Percentiles rank a stretch among this genome's conserved stretches.
Evolutionary conservation across 108 stramenopile species (phyloP).

Genomic region (Conticribra weissflogii): DNA sequence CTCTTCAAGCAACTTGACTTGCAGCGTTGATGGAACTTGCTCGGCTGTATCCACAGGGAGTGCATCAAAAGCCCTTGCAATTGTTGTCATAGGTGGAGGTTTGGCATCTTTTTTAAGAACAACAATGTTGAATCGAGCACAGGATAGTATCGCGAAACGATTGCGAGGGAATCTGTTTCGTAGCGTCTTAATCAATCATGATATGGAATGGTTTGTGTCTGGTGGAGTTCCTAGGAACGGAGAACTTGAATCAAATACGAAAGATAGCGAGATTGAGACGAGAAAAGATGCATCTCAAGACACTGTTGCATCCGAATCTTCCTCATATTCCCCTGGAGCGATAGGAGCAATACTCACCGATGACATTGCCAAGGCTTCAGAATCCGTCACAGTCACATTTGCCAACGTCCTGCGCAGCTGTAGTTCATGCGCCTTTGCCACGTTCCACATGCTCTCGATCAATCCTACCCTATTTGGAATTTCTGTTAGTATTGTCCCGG

Average conservation of each 20-base stretch:
- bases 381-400: slow-evolving; percentile 68
- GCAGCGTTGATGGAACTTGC: slow-evolving; percentile 35
- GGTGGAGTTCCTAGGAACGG: slow-evolving; percentile 15
- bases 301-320: background rate
- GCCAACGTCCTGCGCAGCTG: slow-evolving; percentile 75
- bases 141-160: slow-evolving; percentile 74
- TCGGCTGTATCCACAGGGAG: slow-evolving; percentile 13
- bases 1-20: slow-evolving; percentile 3
- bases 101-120: slow-evolving; percentile 80
- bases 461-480: slow-evolving; percentile 77
- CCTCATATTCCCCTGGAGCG: slow-evolving; percentile 66
- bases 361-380: slow-evolving; percentile 69
- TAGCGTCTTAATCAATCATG: slow-evolving; percentile 52
- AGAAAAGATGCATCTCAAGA: background rate
- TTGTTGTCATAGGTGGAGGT: slow-evolving; percentile 81
- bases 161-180: slow-evolving; percentile 65
- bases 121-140: slow-evolving; percentile 66
- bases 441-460: slow-evolving; percentile 79
- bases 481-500: slow-evolving; percentile 69
- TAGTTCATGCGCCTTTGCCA: slow-evolving; percentile 73
- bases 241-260: slow-evolving; percentile 7
- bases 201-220: slow-evolving; percentile 84
- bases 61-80: slow-evolving; percentile 45
- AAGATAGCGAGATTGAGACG: slow-evolving; percentile 9
- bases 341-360: slow-evolving; percentile 74